Evolutionary conservation across 129 eudicot genomes (phyloP), one percentile per base, ranked within the genome.

Genomic region (Daucus carota): DNA sequence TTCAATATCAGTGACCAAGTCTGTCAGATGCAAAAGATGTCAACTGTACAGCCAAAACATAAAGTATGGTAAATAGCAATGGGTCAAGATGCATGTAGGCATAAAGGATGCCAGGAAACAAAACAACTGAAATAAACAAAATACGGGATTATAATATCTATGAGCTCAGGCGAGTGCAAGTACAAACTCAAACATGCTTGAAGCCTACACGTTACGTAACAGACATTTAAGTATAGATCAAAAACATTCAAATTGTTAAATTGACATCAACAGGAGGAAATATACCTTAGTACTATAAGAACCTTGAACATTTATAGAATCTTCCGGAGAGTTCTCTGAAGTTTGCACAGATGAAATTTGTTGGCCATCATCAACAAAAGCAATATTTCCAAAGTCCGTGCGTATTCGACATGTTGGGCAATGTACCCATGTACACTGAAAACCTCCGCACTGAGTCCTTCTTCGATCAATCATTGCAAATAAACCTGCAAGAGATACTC

Each of bases 201-300:
- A 4, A 13, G 26, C 46, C 73, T 20, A 20, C 2, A 11, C 28
- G 29, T 68, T n/a, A 8, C 14, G 20, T 32, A 18, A 41, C 46
- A 70, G 18, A 40, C 34, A 70, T 38, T 28, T 40, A 70, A 43
- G 50, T 41, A 6, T 11, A 12, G 40, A 72, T 15, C 54, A 24
- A 43, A 9, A n/a, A 38, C 29, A 42, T n/a, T 57, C 65, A 38
- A 40, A 70, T 18, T 14, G 52, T 46, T 65, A 48, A 65, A 36
- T 32, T 38, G 17, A 50, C 72, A n/a, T n/a, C n/a, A 50, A 33
- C 70, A 31, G 75, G 74, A 8, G 43, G 5, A 54, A 59, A 36
- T 66, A 48, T 84, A 89, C 97, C 99, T 94, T 94, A 45, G 99
- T 94, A 78, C 99, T 88, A 83, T 94, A 94, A 77, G 99, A 94